Evolutionary conservation across 805 yeast genomes (phyloP), one percentile per base, ranked within the genome.

Genomic region (Saturnispora sekii): DNA sequence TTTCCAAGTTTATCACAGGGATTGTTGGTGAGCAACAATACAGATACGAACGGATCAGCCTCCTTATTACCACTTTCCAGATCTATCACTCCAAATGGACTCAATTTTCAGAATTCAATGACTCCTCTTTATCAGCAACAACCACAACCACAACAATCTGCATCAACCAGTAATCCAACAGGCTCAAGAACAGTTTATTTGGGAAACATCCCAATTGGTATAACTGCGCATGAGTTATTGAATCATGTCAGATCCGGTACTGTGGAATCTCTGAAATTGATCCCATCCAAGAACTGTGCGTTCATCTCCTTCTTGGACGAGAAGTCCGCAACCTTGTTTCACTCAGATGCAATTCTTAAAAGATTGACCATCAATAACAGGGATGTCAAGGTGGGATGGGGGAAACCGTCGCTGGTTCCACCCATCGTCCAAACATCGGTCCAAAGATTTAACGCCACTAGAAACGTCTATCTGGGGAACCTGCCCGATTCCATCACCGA

Each of bases 331-430:
- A 70, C 87, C 48, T 75, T 87, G 52, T 93, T 93, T 67, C 96
- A 88, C 63, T 85, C 96, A 1, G 97, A 89, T 66, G 94, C 96
- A 34, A 81, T 85, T 41, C 71, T 90, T 59, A 87, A 86, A 59
- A 77, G 89, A 59, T 70, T 89, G 51, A 77, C 81, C 35, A 83
- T 93, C 48, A 79, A 77, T 53, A 88, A 86, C 38, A 79, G 82
- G 52, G 95, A 85, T 56, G 77, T 89, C 46, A 77, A 87, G 57
- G 75, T 90, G 48, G 96, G 96, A 10, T 93, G 97, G 97, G 96
- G 96, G 16, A 83, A 83, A 53, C 78, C 87, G 34, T 70, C 81
- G 2, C 78, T 84, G 1, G 76, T 88, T 32, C 79, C 78, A 48
- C 84, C 94, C 2, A 72, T 82, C 7, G 89, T 90, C 6, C 67